These are phyloP conservation scores for Lepidium didymum DNA, from an alignment of 345 rosid species.

Conservation along the genomic window DNA sequence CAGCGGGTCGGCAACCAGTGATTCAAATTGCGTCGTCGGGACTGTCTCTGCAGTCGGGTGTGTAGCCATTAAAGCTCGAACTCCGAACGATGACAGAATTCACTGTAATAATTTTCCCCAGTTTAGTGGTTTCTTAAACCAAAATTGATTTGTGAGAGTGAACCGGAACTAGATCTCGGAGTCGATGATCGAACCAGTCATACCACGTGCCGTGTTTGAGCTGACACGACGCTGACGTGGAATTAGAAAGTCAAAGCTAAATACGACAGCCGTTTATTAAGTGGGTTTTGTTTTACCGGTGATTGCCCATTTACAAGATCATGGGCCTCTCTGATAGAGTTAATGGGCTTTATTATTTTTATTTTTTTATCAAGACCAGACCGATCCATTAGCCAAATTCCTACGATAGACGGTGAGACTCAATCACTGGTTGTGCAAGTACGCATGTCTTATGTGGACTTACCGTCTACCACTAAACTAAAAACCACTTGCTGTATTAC, in stretches of 20 bases:
- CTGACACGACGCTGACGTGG: neutral
- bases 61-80: slow-evolving; percentile 20
- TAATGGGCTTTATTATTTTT: no score
- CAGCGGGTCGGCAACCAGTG: slow-evolving; percentile 23
- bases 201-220: neutral
- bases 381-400: no score
- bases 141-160: neutral
- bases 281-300: neutral
- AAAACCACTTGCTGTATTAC: no score
- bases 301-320: neutral
- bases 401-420: no score
- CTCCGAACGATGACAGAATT: neutral
- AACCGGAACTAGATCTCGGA: slow-evolving; percentile 16
- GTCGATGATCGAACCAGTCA: neutral
- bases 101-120: neutral
- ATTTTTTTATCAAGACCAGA: no score
- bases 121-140: neutral
- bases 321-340: neutral
- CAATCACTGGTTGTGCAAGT: no score
- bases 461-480: no score
- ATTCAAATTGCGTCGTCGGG: slow-evolving; percentile 19
- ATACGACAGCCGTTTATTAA: neutral
- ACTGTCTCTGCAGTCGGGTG: slow-evolving; percentile 19
- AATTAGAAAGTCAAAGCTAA: neutral
- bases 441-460: no score